These are phyloP conservation scores for Carpinus fangiana DNA, from an alignment of 306 rosid genomes.

Conservation along the genomic window DNA sequence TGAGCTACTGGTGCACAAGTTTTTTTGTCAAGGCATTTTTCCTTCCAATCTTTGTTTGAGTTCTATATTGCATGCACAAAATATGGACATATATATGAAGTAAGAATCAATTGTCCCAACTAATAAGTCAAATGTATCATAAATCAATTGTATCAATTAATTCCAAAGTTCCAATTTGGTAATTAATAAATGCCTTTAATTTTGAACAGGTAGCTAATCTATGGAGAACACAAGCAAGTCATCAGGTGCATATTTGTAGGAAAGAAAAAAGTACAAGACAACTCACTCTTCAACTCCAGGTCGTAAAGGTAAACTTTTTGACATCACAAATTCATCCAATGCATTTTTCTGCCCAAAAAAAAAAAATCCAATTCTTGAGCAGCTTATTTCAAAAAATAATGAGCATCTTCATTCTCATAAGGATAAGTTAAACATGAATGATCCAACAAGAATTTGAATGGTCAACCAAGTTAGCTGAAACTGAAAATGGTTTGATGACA, in stretches of 20 bases:
- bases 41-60: neutral
- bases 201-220: constrained; percentile 20
- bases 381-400: constrained; percentile 20
- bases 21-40: neutral
- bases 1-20: neutral
- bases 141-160: neutral
- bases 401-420: constrained; percentile 17
- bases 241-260: constrained; percentile 9
- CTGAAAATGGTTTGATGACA: constrained; percentile 12
- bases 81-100: neutral
- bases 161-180: neutral
- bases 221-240: constrained; percentile 10
- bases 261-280: constrained; percentile 23
- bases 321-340: constrained; percentile 65
- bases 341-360: constrained; percentile 63
- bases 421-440: constrained; percentile 11
- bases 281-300: constrained; percentile 95
- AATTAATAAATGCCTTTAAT: constrained; percentile 1
- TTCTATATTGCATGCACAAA: neutral
- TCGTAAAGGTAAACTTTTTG: constrained; percentile 67
- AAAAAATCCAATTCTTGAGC: constrained; percentile 27
- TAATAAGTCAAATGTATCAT: neutral
- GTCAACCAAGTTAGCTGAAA: constrained; percentile 14
- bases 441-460: neutral
- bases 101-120: neutral